These are phyloP conservation scores for Solanum verrucosum DNA, from an alignment of 257 asterid genomes.

Conservation along the genomic window DNA sequence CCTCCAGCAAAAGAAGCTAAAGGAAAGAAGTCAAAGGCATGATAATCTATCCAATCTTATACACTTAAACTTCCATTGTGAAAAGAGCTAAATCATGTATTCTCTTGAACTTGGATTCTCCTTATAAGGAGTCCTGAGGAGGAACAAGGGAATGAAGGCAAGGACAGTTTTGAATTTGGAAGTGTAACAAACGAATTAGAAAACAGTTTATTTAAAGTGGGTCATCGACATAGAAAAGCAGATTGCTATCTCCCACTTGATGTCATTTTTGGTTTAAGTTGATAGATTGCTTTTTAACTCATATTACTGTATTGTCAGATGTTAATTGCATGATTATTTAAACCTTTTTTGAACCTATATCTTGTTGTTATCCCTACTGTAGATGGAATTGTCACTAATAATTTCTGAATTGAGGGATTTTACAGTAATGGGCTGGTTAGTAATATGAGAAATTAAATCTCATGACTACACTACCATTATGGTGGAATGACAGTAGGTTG, in stretches of 20 bases:
- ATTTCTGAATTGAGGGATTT: neutral
- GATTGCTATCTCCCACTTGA: neutral
- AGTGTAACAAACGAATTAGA: neutral
- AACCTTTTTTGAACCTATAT: neutral
- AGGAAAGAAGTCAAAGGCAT: constrained; percentile 49
- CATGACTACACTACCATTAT: neutral
- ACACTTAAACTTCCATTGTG: neutral
- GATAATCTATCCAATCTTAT: neutral
- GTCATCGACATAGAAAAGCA: neutral
- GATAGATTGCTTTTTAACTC: neutral
- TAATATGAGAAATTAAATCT: neutral
- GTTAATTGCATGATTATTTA: neutral
- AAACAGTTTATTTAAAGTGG: neutral
- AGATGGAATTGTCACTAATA: neutral
- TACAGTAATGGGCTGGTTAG: neutral
- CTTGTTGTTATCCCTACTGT: neutral
- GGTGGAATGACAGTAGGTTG: neutral
- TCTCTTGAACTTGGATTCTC: neutral
- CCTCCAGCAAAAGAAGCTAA: constrained; percentile 38
- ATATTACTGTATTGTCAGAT: neutral
- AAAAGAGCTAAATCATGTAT: neutral
- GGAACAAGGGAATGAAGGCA: neutral
- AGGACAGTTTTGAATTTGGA: neutral
- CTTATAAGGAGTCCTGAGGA: neutral
- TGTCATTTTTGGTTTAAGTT: neutral